Evolutionary conservation across 176 grass and related monocot species (phyloP), one percentile per base, ranked within the genome.

Genomic region (Thinopyrum elongatum): DNA sequence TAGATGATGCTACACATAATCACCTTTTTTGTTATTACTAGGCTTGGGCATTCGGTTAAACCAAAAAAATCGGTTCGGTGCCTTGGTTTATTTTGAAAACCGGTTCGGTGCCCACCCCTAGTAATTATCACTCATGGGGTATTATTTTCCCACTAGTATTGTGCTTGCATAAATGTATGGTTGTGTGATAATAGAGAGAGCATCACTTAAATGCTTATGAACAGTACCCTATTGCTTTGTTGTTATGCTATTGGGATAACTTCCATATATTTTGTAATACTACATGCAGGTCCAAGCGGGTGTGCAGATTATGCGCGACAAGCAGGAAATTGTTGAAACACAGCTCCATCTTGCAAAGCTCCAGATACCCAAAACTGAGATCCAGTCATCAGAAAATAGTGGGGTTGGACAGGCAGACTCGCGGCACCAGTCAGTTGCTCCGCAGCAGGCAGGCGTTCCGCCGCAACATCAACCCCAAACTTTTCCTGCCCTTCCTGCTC

Each of bases 301-400:
- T 63, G 94, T 96, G 19, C 94, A 93, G 51, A 89, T 96, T 88
- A 55, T 99, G 41, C 85, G 92, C 3, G 94, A 96, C 89, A 96
- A 96, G 29, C 97, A 99, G 81, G 90, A 93, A 70, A 94, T 93
- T 73, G 84, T 93, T 38, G 94, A 99, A 83, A 88, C 89, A 30
- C 97, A 96, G 61, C 70, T 96, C 31, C 97, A 94, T 10, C 97
- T 94, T 80, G 83, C 92, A 28, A 95, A 94, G 72, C 60, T 99
- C 29, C 92, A 94, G 60, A 66, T 34, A 75, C 46, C 86, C 6
- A 89, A 89, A 79, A 78, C 71, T 58, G 80, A 68, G 26, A 64
- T 28, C 49, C 80, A 66, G 29, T 72, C 70, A 33, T 82, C 47
- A 31, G 74, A 88, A 70, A 94, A 53, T 39, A 83, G 29, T 21